Percentiles rank a stretch among this genome's conserved stretches.
Conservation (phyloP, 1,284 basidiomycete genomes). For the Caloboletus firmus region DNA sequence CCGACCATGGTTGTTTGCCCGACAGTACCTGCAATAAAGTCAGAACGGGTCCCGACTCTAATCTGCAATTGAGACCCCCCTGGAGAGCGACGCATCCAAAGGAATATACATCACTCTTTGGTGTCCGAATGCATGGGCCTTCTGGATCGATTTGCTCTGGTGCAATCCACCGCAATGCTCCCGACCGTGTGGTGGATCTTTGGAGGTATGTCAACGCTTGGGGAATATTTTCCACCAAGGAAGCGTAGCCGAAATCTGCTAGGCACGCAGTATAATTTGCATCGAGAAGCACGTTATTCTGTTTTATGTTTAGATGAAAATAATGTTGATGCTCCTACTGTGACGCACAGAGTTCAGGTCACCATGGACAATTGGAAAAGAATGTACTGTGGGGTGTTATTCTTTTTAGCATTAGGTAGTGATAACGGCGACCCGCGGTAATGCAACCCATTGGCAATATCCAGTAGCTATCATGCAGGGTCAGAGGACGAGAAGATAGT, state of each 20-base stretch:
- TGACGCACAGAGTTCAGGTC: conserved; percentile 19
- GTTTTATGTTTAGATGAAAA: background rate
- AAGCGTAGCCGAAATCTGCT: conserved; percentile 12
- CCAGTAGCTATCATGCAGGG: background rate
- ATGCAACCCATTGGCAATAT: conserved; percentile 10
- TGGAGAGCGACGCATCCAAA: conserved; percentile 15
- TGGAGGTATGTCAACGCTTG: conserved; percentile 17
- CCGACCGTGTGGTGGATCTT: conserved; percentile 7
- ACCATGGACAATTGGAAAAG: conserved; percentile 15
- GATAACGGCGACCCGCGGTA: conserved; percentile 9
- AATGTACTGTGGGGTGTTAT: conserved; percentile 14
- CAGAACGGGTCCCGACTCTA: rapidly evolving
- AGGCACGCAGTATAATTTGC: conserved; percentile 10
- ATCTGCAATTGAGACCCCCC: background rate
- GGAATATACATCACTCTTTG: conserved; percentile 14
- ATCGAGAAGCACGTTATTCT: conserved; percentile 24
- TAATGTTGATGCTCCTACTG: rapidly evolving
- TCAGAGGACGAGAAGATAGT: background rate
- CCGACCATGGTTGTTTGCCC: too few species aligned
- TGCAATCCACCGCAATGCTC: conserved; percentile 16
- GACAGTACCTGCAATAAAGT: background rate
- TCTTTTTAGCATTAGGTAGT: rapidly evolving
- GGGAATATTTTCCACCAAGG: conserved; percentile 4
- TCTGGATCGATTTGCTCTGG: conserved; percentile 11
- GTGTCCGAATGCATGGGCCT: background rate